Evolutionary conservation across 1,284 basidiomycete genomes (phyloP), one percentile per base, ranked within the genome.

Genomic region (Boletellus sp.): DNA sequence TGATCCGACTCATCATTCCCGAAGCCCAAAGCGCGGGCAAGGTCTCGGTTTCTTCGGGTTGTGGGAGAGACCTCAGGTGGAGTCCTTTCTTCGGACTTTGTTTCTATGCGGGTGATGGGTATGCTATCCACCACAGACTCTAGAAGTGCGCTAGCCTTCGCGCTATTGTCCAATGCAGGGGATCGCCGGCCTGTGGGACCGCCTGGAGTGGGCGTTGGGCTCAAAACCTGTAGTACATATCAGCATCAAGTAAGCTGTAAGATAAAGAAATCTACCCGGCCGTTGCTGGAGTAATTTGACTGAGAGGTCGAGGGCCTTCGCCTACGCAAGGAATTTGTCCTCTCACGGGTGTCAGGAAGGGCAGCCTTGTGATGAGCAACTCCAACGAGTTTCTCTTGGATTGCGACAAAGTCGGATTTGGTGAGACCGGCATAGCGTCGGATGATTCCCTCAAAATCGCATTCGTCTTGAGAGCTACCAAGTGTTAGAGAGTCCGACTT

Each of bases 261-360:
- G 37, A 11, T 1, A 21, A 36, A 47, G 33, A 37, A 2, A 69
- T 77, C 55, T 59, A 86, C 84, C 60, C 70, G 71, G 19, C 77
- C 77, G 41, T 70, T 78, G 41, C 63, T 67, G 1, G 82, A 83
- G 56, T 87, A 83, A 55, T 80, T 83, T 8, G 86, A 86, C 62
- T 87, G 84, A 10, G 87, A 87, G n/a, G 84, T 87, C 0, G 87
- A 89, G 7, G 84, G 85, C 36, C 85, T 73, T 43, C 86, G 76
- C 50, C 78, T 79, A 49, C 85, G 73, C 52, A 82, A 69, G 4
- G 79, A 80, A 32, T 80, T 78, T 0, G 76, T 70, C 36, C 81
- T 73, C 52, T 78, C 75, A 21, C 79, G 76, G 30, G 71, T 63
- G 51, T 84, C 82, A 8, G 76, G 72, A 41, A 72, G 74, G 14